A percentile compares a stretch with the other conserved stretches of the same genome.
Conservation (phyloP, 495 filamentous ascomycete species). For the Penicillium canariense region DNA sequence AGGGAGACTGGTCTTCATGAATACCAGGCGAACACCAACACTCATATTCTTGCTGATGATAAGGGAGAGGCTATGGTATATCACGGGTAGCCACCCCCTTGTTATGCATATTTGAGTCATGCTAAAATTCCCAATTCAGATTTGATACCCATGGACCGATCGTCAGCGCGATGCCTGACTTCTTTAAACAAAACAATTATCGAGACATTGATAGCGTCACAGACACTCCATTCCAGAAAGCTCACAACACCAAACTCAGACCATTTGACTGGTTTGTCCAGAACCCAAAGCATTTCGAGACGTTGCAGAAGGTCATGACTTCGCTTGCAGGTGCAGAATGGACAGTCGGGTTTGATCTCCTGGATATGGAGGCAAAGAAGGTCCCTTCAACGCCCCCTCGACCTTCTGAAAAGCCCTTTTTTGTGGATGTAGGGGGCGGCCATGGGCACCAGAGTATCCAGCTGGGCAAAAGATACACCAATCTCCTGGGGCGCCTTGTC, state of each 20-base stretch:
- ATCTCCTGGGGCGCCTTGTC: conserved; percentile 44
- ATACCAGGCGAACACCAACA: conserved; percentile 35
- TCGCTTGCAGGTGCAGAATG: conserved; percentile 28
- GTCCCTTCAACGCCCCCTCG: conserved; percentile 1
- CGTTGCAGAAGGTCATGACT: conserved; percentile 42
- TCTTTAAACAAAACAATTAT: conserved; percentile 41
- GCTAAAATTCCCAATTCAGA: conserved; percentile 13
- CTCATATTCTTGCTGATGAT: conserved; percentile 27
- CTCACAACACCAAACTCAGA: conserved; percentile 37
- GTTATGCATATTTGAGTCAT: not conserved
- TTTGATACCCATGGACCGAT: conserved; percentile 31
- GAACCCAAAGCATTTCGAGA: conserved; percentile 35
- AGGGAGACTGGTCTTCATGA: conserved; percentile 32
- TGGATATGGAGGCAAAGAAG: conserved; percentile 18
- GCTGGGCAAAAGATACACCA: conserved; percentile 42
- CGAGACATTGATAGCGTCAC: conserved; percentile 32
- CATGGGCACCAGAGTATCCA: conserved; percentile 51
- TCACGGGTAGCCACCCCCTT: conserved; percentile 26
- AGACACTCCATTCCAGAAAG: conserved; percentile 41
- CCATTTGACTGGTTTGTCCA: conserved; percentile 40
- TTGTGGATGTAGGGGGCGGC: conserved; percentile 56
- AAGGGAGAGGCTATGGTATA: conserved; percentile 29
- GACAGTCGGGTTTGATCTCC: conserved; percentile 30
- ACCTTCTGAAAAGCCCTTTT: conserved; percentile 25
- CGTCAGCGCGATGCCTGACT: conserved; percentile 33